Percentiles rank a stretch among this genome's conserved stretches.
phyloP scores from a whole-genome alignment of 1,139 yeast species.

The Diutina scorzettiae region DNA sequence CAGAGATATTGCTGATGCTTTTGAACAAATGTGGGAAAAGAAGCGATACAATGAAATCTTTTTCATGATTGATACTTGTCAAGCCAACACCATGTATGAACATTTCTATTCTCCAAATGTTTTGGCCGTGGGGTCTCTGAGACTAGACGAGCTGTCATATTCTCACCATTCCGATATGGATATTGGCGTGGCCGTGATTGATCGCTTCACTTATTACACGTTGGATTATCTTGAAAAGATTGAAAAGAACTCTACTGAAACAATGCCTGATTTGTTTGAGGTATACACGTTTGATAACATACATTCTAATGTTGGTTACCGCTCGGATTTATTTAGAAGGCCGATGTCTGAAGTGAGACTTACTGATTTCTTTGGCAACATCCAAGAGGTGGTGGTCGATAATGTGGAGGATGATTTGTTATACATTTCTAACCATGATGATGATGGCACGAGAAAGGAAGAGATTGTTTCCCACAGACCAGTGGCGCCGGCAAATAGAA shows the following conservation, averaged over 20 bases:
- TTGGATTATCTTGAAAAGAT: slow-evolving; percentile 79
- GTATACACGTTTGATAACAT: slow-evolving; percentile 76
- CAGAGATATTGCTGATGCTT: slow-evolving; percentile 93
- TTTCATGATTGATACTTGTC: slow-evolving; percentile 97
- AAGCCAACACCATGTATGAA: slow-evolving; percentile 95
- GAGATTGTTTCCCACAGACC: neutral
- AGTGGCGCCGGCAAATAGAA: neutral
- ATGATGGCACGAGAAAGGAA: slow-evolving; percentile 10
- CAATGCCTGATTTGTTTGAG: slow-evolving; percentile 74
- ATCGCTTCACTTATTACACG: slow-evolving; percentile 86
- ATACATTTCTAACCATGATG: slow-evolving; percentile 19
- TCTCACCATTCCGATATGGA: slow-evolving; percentile 94
- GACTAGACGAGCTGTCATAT: slow-evolving; percentile 78
- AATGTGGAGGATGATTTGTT: slow-evolving; percentile 35
- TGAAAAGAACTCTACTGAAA: slow-evolving; percentile 58
- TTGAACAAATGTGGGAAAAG: slow-evolving; percentile 94
- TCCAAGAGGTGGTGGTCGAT: slow-evolving; percentile 71
- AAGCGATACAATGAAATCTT: slow-evolving; percentile 88
- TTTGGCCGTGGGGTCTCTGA: slow-evolving; percentile 89
- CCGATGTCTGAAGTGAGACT: slow-evolving; percentile 59
- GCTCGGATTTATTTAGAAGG: slow-evolving; percentile 66
- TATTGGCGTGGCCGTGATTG: slow-evolving; percentile 96
- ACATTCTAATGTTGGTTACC: slow-evolving; percentile 85
- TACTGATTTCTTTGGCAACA: slow-evolving; percentile 93
- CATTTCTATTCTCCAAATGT: slow-evolving; percentile 87